Conservation (phyloP, 148 eudicot genomes). For the Cornus kousa region DNA sequence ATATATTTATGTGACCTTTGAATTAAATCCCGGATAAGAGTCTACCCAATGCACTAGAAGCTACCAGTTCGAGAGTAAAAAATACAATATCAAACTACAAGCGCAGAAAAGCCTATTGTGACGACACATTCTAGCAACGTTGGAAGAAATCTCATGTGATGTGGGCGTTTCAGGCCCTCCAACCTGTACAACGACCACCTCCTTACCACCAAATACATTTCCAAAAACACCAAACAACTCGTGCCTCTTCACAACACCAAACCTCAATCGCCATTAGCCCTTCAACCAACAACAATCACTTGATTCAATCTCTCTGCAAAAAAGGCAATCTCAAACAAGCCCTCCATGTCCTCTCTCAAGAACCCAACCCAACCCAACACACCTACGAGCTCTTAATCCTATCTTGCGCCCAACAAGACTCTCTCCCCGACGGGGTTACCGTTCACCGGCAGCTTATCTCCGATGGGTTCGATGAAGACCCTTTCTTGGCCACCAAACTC, state of each 20-base stretch:
- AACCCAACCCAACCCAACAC: slow-evolving; percentile 64
- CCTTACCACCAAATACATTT: slow-evolving; percentile 18
- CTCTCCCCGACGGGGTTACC: slow-evolving; percentile 49
- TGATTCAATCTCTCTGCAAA: slow-evolving; percentile 64
- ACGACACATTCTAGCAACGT: background rate
- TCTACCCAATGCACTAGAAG: background rate
- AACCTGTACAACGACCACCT: slow-evolving; percentile 31
- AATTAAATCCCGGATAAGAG: background rate
- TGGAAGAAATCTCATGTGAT: slow-evolving; percentile 21
- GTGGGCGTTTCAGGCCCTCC: slow-evolving; percentile 59
- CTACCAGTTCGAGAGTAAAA: background rate
- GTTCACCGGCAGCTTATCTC: slow-evolving; percentile 56
- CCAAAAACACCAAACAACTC: slow-evolving; percentile 10
- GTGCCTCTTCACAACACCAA: slow-evolving; percentile 18
- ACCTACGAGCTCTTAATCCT: slow-evolving; percentile 79
- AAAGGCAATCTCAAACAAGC: slow-evolving; percentile 68
- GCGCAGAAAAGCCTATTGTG: background rate
- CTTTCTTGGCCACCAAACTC: slow-evolving; percentile 82
- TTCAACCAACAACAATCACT: slow-evolving; percentile 40
- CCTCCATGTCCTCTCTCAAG: slow-evolving; percentile 54
- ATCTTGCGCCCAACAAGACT: slow-evolving; percentile 42
- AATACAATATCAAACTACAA: background rate
- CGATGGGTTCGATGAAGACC: slow-evolving; percentile 70
- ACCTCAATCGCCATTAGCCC: slow-evolving; percentile 23
- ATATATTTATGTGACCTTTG: too few relatives aligned